Evolutionary conservation across 2,329 filamentous ascomycete genomes (phyloP).

Genomic region (Arthrocladium fulminans): DNA sequence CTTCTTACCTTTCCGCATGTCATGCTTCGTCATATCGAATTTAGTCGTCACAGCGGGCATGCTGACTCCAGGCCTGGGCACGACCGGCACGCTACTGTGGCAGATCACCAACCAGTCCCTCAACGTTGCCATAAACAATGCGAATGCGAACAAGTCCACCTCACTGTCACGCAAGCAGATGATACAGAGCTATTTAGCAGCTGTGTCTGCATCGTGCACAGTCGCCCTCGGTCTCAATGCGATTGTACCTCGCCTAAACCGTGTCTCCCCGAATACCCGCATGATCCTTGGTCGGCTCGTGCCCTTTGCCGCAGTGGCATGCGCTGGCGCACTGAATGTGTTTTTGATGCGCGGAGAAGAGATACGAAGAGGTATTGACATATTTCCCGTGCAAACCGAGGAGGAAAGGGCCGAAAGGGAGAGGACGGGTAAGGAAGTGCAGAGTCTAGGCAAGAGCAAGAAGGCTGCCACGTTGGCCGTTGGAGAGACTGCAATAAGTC

Average conservation of each 20-base stretch:
- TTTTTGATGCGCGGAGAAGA: conserved; percentile 97
- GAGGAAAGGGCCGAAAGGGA: conserved; percentile 58
- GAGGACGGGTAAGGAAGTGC: conserved; percentile 54
- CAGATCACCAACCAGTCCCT: conserved; percentile 95
- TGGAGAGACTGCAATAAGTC: conserved; percentile 80
- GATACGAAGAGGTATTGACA: conserved; percentile 84
- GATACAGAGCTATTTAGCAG: conserved; percentile 80
- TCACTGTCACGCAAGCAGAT: conserved; percentile 74
- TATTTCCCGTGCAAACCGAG: conserved; percentile 71
- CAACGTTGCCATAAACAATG: conserved; percentile 95
- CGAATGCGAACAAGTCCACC: conserved; percentile 93
- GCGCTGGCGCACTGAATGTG: conserved; percentile 84
- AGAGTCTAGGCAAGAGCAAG: conserved; percentile 74
- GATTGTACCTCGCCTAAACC: conserved; percentile 73
- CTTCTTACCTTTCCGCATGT: conserved; percentile 95
- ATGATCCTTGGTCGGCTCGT: conserved; percentile 77
- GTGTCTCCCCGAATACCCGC: conserved; percentile 64
- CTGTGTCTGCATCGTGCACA: conserved; percentile 85
- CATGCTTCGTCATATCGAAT: conserved; percentile 86
- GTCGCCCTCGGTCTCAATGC: conserved; percentile 89
- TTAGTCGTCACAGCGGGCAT: conserved; percentile 91
- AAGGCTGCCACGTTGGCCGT: conserved; percentile 85
- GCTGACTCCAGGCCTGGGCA: conserved; percentile 65
- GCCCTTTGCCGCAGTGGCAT: conserved; percentile 90
- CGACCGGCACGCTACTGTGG: conserved; percentile 79